Evolutionary conservation across 2,329 filamentous ascomycete genomes (phyloP), one percentile per base, ranked within the genome.

Genomic region (Whalleya microplaca): DNA sequence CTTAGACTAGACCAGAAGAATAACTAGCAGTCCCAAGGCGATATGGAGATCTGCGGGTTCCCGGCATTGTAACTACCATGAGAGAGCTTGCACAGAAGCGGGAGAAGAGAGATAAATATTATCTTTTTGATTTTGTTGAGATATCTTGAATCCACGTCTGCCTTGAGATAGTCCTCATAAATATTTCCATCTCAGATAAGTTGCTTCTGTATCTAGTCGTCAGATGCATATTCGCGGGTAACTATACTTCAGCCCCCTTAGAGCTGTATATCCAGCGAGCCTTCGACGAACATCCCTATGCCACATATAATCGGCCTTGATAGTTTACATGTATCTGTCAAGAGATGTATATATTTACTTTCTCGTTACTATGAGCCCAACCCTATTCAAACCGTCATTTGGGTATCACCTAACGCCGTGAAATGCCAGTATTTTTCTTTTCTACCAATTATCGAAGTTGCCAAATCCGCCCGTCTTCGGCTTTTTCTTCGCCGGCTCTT

Each of bases 391-490:
- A 14, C 32, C 14, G 14, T 12, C 14, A 37, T 20, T 9, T 46
- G 60, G 60, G 53, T 65, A 65, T 63, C 61, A 48, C 56, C 58
- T 43, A 60, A 50, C 40, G 58, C 51, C 53, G 63, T 64, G 62
- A 48, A 55, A 56, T 51, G 29, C 41, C 46, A 18, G n/a, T 41
- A 19, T 9, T 18, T 44, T 16, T 27, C 8, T 47, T 46, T 21
- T 61, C 77, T 78, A 97, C 94, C 95, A 99, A 40, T 79, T 84
- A 75, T 96, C 93, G 73, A 99, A 99, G 74, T 97, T 96, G 2
- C 94, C 93, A 80, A 98, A 99, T 0, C 92, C 92, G 12, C 86
- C 84, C 21, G 78, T 81, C 71, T 90, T 95, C 2, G 79, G 75
- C 77, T 96, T 98, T 76, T 97, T 98, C 73, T 85, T 87, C 3